These are phyloP conservation scores for Xerocomus potaroensis DNA, from an alignment of 768 basidiomycete species.

Conservation along the genomic window DNA sequence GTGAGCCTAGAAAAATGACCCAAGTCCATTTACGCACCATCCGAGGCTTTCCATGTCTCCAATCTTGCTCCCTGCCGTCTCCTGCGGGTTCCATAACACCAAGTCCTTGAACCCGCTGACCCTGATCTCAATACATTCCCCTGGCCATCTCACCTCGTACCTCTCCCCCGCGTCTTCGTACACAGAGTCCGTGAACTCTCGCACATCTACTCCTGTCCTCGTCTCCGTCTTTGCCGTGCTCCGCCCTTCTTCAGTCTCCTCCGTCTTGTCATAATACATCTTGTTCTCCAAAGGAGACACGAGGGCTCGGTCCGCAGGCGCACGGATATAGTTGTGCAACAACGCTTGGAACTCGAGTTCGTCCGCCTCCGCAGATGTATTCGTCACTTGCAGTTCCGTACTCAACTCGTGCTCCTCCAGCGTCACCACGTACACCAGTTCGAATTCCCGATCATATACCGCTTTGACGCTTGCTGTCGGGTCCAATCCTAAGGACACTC, in stretches of 20 bases:
- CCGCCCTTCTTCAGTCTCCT: conserved; percentile 46
- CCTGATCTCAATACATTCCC: conserved; percentile 50
- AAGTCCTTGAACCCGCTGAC: conserved; percentile 65
- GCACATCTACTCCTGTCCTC: conserved; percentile 64
- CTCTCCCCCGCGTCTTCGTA: conserved; percentile 60
- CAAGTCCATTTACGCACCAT: conserved; percentile 76
- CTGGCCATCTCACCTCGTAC: conserved; percentile 60
- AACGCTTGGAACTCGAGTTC: conserved; percentile 85
- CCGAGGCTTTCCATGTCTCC: conserved; percentile 88
- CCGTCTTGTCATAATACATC: conserved; percentile 79
- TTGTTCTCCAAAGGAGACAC: conserved; percentile 63
- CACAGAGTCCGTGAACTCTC: conserved; percentile 65
- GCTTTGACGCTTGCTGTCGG: conserved; percentile 56
- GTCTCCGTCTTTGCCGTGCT: conserved; percentile 51
- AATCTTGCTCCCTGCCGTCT: conserved; percentile 65
- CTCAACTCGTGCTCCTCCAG: conserved; percentile 67
- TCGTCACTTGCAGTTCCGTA: conserved; percentile 78
- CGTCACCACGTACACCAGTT: conserved; percentile 77
- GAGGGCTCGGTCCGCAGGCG: conserved; percentile 53
- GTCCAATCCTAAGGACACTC: conserved; percentile 46
- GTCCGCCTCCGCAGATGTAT: too few species aligned
- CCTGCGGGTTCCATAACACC: conserved; percentile 95
- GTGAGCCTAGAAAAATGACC: too few species aligned
- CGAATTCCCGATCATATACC: conserved; percentile 62
- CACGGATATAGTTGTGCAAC: conserved; percentile 85